These are phyloP conservation scores for Chalara sp. DNA, from an alignment of 2,329 filamentous ascomycete genomes.

Conservation along the genomic window DNA sequence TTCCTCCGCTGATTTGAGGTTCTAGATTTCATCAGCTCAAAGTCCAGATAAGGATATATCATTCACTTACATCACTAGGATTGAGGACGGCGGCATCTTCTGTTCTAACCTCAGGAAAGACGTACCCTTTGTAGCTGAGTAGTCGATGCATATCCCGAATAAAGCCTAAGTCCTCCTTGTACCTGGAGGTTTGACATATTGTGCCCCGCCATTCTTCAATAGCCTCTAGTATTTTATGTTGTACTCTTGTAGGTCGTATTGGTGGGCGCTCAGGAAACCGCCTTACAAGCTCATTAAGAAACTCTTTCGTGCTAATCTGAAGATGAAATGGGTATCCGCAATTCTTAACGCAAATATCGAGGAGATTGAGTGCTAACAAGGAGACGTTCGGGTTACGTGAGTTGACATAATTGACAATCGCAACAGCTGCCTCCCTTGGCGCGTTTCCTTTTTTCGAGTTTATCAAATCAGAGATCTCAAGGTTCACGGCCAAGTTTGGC, in stretches of 20 bases:
- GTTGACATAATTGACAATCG: slow-evolving; percentile 92
- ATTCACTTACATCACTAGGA: slow-evolving; percentile 89
- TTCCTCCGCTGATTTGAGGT: slow-evolving; percentile 91
- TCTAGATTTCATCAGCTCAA: no score
- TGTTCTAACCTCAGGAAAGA: slow-evolving; percentile 83
- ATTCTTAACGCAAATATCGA: slow-evolving; percentile 99
- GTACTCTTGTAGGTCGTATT: slow-evolving; percentile 76
- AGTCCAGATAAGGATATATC: slow-evolving; percentile 30
- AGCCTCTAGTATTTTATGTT: slow-evolving; percentile 86
- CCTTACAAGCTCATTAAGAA: slow-evolving; percentile 94
- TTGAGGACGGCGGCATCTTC: slow-evolving; percentile 97
- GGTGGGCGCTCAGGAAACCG: slow-evolving; percentile 92
- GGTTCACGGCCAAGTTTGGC: slow-evolving; percentile 90
- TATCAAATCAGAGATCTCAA: slow-evolving; percentile 94
- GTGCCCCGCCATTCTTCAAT: slow-evolving; percentile 98
- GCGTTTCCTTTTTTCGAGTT: slow-evolving; percentile 96
- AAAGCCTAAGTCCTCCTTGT: slow-evolving; percentile 94
- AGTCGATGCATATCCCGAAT: slow-evolving; percentile 97
- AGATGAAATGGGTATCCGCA: slow-evolving; percentile 98
- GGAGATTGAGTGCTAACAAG: slow-evolving; percentile 79
- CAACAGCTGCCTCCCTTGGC: slow-evolving; percentile 87
- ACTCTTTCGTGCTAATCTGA: slow-evolving; percentile 97
- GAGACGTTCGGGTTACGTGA: slow-evolving; percentile 95
- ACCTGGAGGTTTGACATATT: slow-evolving; percentile 95
- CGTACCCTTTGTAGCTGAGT: slow-evolving; percentile 93